Base-by-base conservation (phyloP, 177 flowering plant genomes). In the Vitis hybrid region DNA sequence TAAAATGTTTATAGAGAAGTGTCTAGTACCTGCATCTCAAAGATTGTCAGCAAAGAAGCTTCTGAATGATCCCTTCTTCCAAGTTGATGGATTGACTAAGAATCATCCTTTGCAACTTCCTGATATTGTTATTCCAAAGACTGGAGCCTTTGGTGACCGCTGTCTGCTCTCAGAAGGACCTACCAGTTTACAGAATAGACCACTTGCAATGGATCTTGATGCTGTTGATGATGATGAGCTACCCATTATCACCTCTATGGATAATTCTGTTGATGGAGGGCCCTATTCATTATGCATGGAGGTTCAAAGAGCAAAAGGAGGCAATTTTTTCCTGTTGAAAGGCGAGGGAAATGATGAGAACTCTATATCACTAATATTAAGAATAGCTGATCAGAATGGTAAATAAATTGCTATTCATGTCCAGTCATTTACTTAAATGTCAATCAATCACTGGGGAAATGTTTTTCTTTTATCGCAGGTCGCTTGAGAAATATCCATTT, bases 41-140 rank as follows among this genome's bases (percentile, higher is more conserved):
- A 82, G 91, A 72, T 74, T 74, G 75, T 59, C 91, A n/a, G 90
- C 89, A 57, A 86, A 73, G 75, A 85, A 85, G 64, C 91, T 89
- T 77, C 72, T 89, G 68, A 85, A 83, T 64, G 87, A 88, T 64
- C 82, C 87, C 10, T 89, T 88, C 70, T 88, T 89, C 70, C 83
- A 78, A 67, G 12, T 57, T 21, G 83, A 82, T 66, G 76, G 73
- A 49, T 64, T 52, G 18, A 29, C 69, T n/a, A 52, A 70, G 48
- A 62, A 59, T 51, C 55, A 51, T 19, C 60, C 78, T 13, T 64
- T 77, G 68, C 80, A 45, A 55, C 69, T 72, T 51, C 76, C 84
- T 66, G 81, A 72, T 69, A 71, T 71, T 59, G 79, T 78, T 21
- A 57, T 70, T 16, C 79, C 88, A n/a, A 77, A 70, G 68, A 60